These are phyloP conservation scores for Lycium ferocissimum DNA, from an alignment of 257 asterid genomes.

Conservation along the genomic window DNA sequence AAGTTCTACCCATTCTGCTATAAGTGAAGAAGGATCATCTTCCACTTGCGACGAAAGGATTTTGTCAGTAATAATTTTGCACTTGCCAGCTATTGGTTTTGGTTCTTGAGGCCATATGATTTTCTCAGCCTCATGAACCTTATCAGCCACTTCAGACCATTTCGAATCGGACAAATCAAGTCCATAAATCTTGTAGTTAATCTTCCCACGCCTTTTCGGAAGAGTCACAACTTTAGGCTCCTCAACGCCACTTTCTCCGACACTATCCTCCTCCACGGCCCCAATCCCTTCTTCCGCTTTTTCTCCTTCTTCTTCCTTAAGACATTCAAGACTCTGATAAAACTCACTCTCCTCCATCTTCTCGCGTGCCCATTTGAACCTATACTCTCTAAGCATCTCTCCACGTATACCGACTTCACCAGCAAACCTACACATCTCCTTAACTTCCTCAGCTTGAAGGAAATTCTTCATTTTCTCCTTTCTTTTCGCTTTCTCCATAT, in stretches of 20 bases:
- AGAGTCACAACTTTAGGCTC: conserved; percentile 50
- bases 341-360: conserved; percentile 89
- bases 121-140: conserved; percentile 72
- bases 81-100: conserved; percentile 67
- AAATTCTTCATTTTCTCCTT: conserved; percentile 85
- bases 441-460: conserved; percentile 90
- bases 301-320: conserved; percentile 39
- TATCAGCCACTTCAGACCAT: conserved; percentile 89
- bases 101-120: conserved; percentile 73
- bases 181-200: conserved; percentile 88
- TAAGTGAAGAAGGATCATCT: conserved; percentile 68
- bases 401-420: conserved; percentile 93
- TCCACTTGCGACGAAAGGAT: conserved; percentile 59
- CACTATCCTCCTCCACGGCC: conserved; percentile 36
- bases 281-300: conserved; percentile 30
- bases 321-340: conserved; percentile 56
- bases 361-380: conserved; percentile 96
- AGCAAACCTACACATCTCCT: conserved; percentile 87
- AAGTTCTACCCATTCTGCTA: conserved; percentile 76
- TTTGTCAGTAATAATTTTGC: conserved; percentile 74
- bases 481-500: conserved; percentile 83
- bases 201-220: conserved; percentile 90
- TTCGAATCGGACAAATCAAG: conserved; percentile 78
- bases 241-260: conserved; percentile 29
- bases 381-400: conserved; percentile 87